Base-by-base conservation (phyloP, 2,329 filamentous ascomycete species). In the Fusarium sp. region DNA sequence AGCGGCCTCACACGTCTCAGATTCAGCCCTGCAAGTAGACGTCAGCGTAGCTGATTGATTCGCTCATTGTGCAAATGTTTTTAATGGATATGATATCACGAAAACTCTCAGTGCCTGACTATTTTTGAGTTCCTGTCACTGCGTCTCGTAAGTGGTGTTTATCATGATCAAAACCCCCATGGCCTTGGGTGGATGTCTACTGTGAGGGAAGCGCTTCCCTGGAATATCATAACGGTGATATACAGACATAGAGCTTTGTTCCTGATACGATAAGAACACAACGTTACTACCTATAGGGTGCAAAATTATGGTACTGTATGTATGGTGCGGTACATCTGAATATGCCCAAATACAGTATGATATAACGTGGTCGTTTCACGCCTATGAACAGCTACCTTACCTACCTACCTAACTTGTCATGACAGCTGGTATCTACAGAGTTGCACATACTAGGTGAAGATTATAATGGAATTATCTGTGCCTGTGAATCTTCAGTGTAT, bases 1-100 rank as follows among this genome's bases (percentile, higher is more conserved):
- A 56, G 65, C 62, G 56, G 63, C 60, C 70, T 74, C 71, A 59
- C 65, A 68, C 68, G 70, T 74, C 66, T 68, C 71, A 71, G 56
- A 71, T 72, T 47, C 65, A 62, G 62, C 63, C 65, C 62, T 67
- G 68, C 63, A 69, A 50, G 35, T 39, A 42, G 61, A 64, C 25
- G 42, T 38, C 18, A 31, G 33, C 33, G 59, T 65, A 52, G 61
- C 52, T 46, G 31, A 46, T 47, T 75, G 50, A 75, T 73, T 72
- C 65, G 62, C 63, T 42, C n/a, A 39, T 27, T 27, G 27, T 42
- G 29, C 39, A 22, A 42, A 64, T 39, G 22, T 35, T 53, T 59
- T 56, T 27, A 22, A 41, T 67, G 18, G 56, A 54, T 57, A 33
- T 60, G 56, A 54, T 62, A 63, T 65, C 65, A 63, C 62, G 53